These are phyloP conservation scores for Populus deltoides DNA, from an alignment of 345 rosid genomes.

Conservation along the genomic window DNA sequence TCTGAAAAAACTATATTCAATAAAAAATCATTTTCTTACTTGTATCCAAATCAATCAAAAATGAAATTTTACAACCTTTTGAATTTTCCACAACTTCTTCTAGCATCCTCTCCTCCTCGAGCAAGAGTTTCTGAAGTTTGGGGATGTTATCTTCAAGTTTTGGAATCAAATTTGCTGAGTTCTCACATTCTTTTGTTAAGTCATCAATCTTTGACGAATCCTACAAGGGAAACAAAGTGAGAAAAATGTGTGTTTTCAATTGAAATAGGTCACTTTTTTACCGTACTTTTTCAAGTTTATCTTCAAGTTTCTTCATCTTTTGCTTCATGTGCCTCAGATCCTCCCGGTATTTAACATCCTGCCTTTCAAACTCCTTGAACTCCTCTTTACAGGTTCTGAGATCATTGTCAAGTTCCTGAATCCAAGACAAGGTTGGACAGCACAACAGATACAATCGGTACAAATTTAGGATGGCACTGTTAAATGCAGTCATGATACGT, in stretches of 20 bases:
- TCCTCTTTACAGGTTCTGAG: slow-evolving; percentile 74
- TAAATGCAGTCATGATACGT: neutral
- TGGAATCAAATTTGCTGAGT: slow-evolving; percentile 61
- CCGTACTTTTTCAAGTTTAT: slow-evolving; percentile 73
- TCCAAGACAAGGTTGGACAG: slow-evolving; percentile 1
- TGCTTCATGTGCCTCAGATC: slow-evolving; percentile 91
- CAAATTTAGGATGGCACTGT: neutral
- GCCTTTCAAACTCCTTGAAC: slow-evolving; percentile 95
- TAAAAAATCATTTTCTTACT: no score
- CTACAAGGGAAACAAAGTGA: slow-evolving; percentile 43
- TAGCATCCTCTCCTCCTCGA: slow-evolving; percentile 65
- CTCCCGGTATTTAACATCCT: slow-evolving; percentile 86
- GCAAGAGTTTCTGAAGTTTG: slow-evolving; percentile 58
- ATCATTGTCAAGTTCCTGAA: slow-evolving; percentile 72
- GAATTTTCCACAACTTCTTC: slow-evolving; percentile 76
- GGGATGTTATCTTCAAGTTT: slow-evolving; percentile 77
- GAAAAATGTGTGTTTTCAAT: slow-evolving; percentile 8
- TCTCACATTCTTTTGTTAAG: slow-evolving; percentile 61
- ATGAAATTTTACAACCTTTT: slow-evolving; percentile 50
- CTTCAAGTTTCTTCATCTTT: slow-evolving; percentile 91
- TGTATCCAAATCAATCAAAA: neutral
- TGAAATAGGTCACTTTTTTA: slow-evolving; percentile 16
- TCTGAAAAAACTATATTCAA: no score
- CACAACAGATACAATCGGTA: neutral
- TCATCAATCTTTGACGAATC: slow-evolving; percentile 65